Evolutionary conservation across 768 basidiomycete genomes (phyloP).

Genomic region (Mycena metata): DNA sequence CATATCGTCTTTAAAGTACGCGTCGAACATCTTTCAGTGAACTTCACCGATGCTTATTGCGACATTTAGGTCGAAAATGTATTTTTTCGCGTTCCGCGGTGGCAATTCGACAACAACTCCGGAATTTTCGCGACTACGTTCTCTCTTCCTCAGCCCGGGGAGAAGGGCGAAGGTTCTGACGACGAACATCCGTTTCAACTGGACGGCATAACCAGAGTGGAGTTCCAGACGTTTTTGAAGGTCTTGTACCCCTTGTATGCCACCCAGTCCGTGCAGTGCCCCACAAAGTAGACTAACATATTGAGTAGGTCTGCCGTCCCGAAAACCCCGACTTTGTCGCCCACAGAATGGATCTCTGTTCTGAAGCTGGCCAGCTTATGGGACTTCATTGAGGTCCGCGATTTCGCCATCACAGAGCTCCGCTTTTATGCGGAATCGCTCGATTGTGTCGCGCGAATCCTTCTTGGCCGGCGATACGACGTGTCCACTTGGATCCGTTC

Average conservation of each 20-base stretch:
- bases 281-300: not conserved
- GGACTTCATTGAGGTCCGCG: constrained; percentile 41
- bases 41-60: not conserved
- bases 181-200: constrained; percentile 46
- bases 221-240: constrained; percentile 43
- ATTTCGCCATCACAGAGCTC: constrained; percentile 44
- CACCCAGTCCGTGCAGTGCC: no score
- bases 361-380: constrained; percentile 50
- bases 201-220: constrained; percentile 38
- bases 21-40: not conserved
- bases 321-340: not conserved
- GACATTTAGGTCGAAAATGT: constrained; percentile 44
- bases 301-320: constrained; percentile 12
- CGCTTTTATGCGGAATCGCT: not conserved
- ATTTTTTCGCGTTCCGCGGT: constrained; percentile 47
- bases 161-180: constrained; percentile 40
- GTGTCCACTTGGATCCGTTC: constrained; percentile 25
- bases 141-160: constrained; percentile 35
- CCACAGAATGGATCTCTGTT: constrained; percentile 47
- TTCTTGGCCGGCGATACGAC: constrained; percentile 20
- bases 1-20: constrained; percentile 35
- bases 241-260: constrained; percentile 46
- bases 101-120: constrained; percentile 40
- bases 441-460: constrained; percentile 18
- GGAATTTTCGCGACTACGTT: constrained; percentile 43